Evolutionary conservation across 2,329 filamentous ascomycete species (phyloP).

Genomic region (Colletotrichum plurivorum): DNA sequence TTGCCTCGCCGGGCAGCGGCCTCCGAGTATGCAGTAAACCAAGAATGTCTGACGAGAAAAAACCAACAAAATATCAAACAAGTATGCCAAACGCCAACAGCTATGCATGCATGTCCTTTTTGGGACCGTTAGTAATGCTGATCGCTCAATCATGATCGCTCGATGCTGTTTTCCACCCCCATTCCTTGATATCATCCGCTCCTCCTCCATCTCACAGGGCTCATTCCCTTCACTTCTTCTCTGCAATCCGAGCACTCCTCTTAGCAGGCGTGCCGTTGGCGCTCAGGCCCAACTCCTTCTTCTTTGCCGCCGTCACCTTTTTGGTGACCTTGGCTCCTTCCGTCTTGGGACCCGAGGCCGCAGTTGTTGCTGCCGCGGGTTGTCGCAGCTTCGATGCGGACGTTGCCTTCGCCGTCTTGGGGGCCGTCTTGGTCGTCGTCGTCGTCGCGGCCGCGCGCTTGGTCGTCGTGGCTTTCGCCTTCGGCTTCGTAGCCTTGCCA

Average conservation of each 20-base stretch:
- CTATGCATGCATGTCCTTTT: conserved; percentile 13
- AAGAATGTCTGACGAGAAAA: background rate
- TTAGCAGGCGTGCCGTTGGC: conserved; percentile 38
- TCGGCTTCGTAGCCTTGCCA: conserved; percentile 15
- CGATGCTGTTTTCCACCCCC: conserved; percentile 10
- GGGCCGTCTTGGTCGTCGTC: background rate
- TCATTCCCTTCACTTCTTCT: conserved; percentile 8
- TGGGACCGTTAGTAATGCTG: background rate
- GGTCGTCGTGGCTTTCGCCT: conserved; percentile 4
- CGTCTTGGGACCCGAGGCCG: conserved; percentile 43
- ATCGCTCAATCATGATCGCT: conserved; percentile 5
- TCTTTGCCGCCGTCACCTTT: conserved; percentile 34
- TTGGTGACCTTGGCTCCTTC: conserved; percentile 50
- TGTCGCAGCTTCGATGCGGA: conserved; percentile 17
- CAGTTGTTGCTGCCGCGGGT: background rate
- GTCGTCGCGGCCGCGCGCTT: conserved; percentile 3
- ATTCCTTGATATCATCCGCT: background rate
- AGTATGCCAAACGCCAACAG: conserved; percentile 6
- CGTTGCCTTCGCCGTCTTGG: conserved; percentile 9
- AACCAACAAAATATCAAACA: background rate
- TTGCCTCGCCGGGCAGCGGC: background rate
- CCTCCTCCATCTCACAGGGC: background rate
- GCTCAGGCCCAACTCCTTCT: conserved; percentile 27
- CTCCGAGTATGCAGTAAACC: background rate
- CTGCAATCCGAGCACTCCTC: conserved; percentile 20